Base-by-base conservation (phyloP, 495 filamentous ascomycete genomes). In the Neurospora sp. region DNA sequence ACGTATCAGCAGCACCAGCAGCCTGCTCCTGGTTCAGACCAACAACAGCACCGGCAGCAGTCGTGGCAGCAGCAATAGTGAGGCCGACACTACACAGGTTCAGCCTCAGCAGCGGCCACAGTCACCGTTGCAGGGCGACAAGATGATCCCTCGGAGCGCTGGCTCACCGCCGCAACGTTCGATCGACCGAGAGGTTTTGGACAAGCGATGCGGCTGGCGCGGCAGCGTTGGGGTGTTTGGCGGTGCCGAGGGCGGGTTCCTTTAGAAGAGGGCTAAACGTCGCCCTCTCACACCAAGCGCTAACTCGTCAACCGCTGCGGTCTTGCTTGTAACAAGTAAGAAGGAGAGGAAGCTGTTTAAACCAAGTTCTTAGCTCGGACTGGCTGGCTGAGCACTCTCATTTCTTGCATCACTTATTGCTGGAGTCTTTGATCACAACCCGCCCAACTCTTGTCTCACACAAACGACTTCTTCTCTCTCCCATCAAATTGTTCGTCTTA, bases 141-240 rank as follows among this genome's bases (percentile, higher is more conserved):
- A 27, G 44, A 69, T 35, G 31, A 18, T 35, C 71, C 42, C 27
- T 59, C 42, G 54, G 31, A 69, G 42, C 42, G 20, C 42, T 38
- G 27, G 41, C 74, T 66, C 54, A 12, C 70, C 73, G 27, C 70
- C 73, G 27, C 71, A 70, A 10, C 69, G 75, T 39, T 37, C 70
- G 20, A 75, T 70, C 12, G 76, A 80, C n/a, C 72, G 75, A 14
- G 76, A 79, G 48, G 42, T 72, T 42, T 71, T 44, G 69, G 71
- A 75, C 69, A 72, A 38, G 31, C 74, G 77, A 27, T 83, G 81
- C 66, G 77, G 78, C 41, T 83, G 86, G 87, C 38, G 87, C 80
- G 72, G 85, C 73, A 78, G 89, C 81, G 81, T 88, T 78, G 77
- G 87, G 78, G 79, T 90, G 83, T 81, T 90, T 83, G 79, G 79